Percentiles rank a stretch among this genome's conserved stretches.
These are phyloP conservation scores for Paramecium pentaurelia DNA, from an alignment of 73 alveolate genomes.

Conservation along the genomic window DNA sequence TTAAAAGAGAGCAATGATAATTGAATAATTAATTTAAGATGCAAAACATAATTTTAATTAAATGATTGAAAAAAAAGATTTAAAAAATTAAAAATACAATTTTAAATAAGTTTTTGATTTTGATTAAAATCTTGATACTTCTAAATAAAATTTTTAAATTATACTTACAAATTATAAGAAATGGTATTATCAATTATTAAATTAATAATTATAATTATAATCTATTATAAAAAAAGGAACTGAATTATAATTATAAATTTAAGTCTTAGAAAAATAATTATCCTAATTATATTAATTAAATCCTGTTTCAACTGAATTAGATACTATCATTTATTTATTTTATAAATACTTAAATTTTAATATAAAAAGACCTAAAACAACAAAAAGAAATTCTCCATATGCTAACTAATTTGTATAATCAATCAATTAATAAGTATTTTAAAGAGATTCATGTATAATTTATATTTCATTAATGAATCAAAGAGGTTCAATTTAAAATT, in stretches of 20 bases:
- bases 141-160: background rate
- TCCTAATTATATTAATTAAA: background rate
- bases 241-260: background rate
- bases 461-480: background rate
- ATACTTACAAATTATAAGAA: background rate
- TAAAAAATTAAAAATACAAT: background rate
- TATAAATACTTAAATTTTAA: background rate
- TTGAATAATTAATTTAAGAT: background rate
- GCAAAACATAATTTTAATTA: background rate
- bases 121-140: background rate
- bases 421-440: background rate
- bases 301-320: background rate
- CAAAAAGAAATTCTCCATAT: background rate
- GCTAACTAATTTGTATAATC: background rate
- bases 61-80: background rate
- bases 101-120: background rate
- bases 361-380: background rate
- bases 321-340: background rate
- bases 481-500: background rate
- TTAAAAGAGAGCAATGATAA: background rate
- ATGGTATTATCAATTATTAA: background rate
- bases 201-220: background rate
- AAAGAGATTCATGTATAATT: background rate
- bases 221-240: background rate
- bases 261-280: background rate